These are phyloP conservation scores for Hypoxylon perforatum DNA, from an alignment of 495 filamentous ascomycete species.

Conservation along the genomic window DNA sequence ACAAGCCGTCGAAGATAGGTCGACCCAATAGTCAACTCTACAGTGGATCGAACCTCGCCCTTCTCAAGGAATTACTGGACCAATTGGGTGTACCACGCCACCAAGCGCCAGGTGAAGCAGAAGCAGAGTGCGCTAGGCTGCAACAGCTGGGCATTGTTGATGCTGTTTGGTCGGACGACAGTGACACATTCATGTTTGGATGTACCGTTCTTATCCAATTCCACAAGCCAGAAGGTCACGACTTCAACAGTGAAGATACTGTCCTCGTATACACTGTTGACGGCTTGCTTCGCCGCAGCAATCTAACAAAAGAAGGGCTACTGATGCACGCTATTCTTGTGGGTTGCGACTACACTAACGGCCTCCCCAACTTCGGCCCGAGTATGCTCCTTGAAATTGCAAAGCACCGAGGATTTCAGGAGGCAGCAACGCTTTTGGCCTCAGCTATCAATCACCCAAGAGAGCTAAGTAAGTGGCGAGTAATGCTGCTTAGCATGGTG, in stretches of 20 bases:
- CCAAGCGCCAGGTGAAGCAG: conserved; percentile 43
- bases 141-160: conserved; percentile 40
- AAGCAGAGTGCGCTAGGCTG: conserved; percentile 46
- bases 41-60: conserved; percentile 27
- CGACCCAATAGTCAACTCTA: conserved; percentile 30
- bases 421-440: conserved; percentile 19
- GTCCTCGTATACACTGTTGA: conserved; percentile 30
- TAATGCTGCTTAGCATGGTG: conserved; percentile 25
- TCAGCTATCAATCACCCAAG: conserved; percentile 11
- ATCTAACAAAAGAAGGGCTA: conserved; percentile 26
- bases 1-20: conserved; percentile 21
- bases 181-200: conserved; percentile 42
- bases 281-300: conserved; percentile 13
- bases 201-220: conserved; percentile 38
- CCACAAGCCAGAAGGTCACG: conserved; percentile 28
- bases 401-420: conserved; percentile 23
- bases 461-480: conserved; percentile 32
- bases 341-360: conserved; percentile 29
- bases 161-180: conserved; percentile 47
- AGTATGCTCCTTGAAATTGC: conserved; percentile 26
- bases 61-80: conserved; percentile 40
- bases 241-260: conserved; percentile 25
- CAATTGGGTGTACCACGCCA: conserved; percentile 43
- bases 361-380: conserved; percentile 13
- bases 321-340: conserved; percentile 39